These are phyloP conservation scores for Rhizopus microsporus DNA, from an alignment of 371 early-diverging fungal species.

Conservation along the genomic window DNA sequence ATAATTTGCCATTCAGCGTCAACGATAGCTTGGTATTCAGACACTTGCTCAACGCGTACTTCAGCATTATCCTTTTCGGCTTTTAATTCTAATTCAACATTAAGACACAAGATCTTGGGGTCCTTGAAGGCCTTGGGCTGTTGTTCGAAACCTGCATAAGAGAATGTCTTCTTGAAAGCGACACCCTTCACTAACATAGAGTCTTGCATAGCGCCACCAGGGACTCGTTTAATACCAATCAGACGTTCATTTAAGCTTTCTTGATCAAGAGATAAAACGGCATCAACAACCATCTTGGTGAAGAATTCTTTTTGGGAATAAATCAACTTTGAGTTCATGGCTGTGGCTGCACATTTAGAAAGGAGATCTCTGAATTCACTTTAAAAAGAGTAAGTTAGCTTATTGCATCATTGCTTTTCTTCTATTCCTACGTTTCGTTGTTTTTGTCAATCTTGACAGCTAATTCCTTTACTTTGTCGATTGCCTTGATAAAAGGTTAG, in stretches of 20 bases:
- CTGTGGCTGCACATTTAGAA: conserved; percentile 96
- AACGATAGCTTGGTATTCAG: conserved; percentile 99
- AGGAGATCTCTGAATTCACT: conserved; percentile 90
- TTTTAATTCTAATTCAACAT: conserved; percentile 99
- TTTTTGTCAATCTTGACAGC: conserved; percentile 78
- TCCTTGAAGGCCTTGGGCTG: conserved; percentile 97
- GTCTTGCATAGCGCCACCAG: conserved; percentile 99
- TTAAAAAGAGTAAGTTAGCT: conserved; percentile 5
- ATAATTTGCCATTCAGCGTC: conserved; percentile 99
- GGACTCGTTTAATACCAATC: conserved; percentile 98
- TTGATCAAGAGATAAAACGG: conserved; percentile 92
- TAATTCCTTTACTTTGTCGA: conserved; percentile 86
- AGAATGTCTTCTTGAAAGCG: conserved; percentile 99
- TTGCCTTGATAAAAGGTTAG: conserved; percentile 50
- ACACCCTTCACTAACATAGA: conserved; percentile 97
- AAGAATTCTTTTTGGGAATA: conserved; percentile 98
- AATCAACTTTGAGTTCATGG: conserved; percentile 99
- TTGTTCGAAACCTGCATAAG: conserved; percentile 99
- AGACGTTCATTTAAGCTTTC: conserved; percentile 89
- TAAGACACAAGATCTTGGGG: conserved; percentile 95
- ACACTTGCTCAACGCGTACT: conserved; percentile 95
- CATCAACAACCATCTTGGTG: conserved; percentile 98
- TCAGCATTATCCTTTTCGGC: conserved; percentile 99
- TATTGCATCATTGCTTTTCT: neutral
- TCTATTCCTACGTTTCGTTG: conserved; percentile 65